These are phyloP conservation scores for Amoebophrya sp. DNA, from an alignment of 169 alveolate genomes.

Conservation along the genomic window DNA sequence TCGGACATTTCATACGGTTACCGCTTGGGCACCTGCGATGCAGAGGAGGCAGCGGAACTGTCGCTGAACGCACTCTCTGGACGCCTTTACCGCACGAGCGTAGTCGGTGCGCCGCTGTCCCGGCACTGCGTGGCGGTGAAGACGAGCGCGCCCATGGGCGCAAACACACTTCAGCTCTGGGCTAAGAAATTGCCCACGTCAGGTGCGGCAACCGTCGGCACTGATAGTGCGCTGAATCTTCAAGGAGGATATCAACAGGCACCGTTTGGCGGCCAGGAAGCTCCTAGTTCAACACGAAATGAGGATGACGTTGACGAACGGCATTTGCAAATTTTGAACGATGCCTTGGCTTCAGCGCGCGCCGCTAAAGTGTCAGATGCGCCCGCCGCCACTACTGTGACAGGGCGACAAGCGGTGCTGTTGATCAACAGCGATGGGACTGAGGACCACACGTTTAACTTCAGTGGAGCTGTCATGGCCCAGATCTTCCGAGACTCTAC, in stretches of 20 bases:
- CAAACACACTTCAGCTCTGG: conserved; percentile 6
- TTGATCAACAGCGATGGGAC: neutral
- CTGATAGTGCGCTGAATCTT: neutral
- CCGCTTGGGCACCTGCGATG: neutral
- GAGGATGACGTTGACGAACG: neutral
- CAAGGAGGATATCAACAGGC: neutral
- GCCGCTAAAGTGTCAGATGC: neutral
- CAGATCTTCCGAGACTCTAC: neutral
- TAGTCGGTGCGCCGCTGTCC: neutral
- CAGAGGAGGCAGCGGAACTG: neutral
- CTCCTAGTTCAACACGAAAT: too few species aligned
- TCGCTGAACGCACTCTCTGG: neutral
- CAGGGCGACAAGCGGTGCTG: neutral
- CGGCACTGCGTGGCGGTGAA: neutral
- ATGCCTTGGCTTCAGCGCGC: neutral
- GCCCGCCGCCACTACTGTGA: neutral
- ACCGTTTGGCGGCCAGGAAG: too few species aligned
- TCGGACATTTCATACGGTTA: neutral
- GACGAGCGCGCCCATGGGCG: neutral
- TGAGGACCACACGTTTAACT: neutral
- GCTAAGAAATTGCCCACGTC: neutral
- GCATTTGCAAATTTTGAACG: neutral
- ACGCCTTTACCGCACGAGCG: neutral
- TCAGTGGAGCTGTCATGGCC: neutral
- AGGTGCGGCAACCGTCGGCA: neutral